phyloP scores from a whole-genome alignment of 2,329 filamentous ascomycete genomes.

The Fusarium mundagurra region DNA sequence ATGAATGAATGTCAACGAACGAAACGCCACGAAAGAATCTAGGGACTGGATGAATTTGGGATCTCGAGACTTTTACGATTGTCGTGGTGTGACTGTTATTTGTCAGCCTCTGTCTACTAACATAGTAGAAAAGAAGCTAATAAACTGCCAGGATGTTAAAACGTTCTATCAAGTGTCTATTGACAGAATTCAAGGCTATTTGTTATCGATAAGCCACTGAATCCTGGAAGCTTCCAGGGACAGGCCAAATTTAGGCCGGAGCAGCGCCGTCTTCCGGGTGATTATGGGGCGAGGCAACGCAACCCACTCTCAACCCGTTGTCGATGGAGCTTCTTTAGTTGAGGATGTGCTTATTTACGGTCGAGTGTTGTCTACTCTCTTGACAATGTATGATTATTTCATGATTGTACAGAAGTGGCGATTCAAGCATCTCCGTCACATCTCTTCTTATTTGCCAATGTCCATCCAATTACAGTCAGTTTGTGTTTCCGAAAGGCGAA shows the following conservation, averaged over 20 bases:
- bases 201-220: constrained; percentile 18
- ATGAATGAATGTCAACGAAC: neutral
- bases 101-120: constrained; percentile 31
- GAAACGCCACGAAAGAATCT: neutral
- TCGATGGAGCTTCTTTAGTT: neutral
- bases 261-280: constrained; percentile 14
- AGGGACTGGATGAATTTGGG: neutral
- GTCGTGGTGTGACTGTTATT: constrained; percentile 38
- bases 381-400: neutral
- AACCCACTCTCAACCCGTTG: neutral
- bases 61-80: constrained; percentile 5
- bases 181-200: neutral
- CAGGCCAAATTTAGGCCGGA: constrained; percentile 13
- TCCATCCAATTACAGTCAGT: neutral
- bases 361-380: neutral
- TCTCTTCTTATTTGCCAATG: too few relatives aligned
- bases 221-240: constrained; percentile 7
- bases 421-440: neutral
- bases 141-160: neutral
- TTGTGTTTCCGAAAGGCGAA: neutral
- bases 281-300: constrained; percentile 13
- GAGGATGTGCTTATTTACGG: neutral
- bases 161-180: neutral
- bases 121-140: constrained; percentile 4
- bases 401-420: neutral